Conservation (phyloP, 192 early-diverging fungal genomes). For the Coemansia sp. region DNA sequence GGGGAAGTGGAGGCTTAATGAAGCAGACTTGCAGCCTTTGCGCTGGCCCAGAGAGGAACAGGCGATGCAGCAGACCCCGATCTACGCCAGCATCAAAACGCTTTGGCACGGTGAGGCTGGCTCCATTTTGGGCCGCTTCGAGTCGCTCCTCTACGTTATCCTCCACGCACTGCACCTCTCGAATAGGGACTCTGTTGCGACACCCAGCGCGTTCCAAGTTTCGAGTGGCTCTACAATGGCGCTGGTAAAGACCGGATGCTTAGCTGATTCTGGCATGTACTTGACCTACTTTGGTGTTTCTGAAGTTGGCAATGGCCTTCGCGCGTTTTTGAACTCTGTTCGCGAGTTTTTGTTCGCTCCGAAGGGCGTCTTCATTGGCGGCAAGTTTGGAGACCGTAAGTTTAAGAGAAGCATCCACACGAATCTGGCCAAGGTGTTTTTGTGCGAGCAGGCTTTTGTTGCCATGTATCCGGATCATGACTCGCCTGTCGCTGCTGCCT, state of each 20-base stretch:
- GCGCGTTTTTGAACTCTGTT: background rate
- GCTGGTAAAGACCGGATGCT: background rate
- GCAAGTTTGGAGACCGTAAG: background rate
- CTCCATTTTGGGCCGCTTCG: conserved; percentile 8
- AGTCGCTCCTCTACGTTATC: conserved; percentile 25
- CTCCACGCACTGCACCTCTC: background rate
- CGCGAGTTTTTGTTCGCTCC: background rate
- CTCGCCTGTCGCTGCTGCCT: background rate
- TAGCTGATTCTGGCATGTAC: background rate
- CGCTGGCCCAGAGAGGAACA: background rate
- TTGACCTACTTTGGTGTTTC: background rate
- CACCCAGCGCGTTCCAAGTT: background rate
- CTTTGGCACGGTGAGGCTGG: background rate
- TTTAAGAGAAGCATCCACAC: background rate
- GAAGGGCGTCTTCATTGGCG: background rate
- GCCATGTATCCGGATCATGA: background rate
- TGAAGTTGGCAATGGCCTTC: background rate
- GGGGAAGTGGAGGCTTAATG: background rate
- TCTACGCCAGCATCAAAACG: conserved; percentile 13
- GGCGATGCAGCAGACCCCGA: background rate
- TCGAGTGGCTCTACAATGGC: conserved; percentile 1
- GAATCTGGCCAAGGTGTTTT: background rate
- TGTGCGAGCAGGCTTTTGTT: background rate
- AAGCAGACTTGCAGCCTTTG: background rate
- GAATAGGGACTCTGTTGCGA: background rate